phyloP scores from a whole-genome alignment of 2,329 filamentous ascomycete species.

The Phaeosphaeriaceae sp. region DNA sequence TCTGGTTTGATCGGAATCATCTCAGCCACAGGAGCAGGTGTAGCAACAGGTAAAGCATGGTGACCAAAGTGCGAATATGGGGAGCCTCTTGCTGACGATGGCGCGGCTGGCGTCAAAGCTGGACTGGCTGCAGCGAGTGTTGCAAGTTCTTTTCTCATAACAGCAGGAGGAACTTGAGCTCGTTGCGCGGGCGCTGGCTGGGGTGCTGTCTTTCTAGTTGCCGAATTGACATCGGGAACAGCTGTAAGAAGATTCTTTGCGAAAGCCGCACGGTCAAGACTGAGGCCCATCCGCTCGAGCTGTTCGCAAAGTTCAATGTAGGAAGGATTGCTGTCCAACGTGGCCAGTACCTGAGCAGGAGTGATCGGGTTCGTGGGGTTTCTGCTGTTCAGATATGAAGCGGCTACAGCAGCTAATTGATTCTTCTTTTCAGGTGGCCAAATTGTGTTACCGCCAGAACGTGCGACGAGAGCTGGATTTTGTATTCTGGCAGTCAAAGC shows the following conservation, averaged over 20 bases:
- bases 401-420: slow-evolving; percentile 58
- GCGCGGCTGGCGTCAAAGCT: slow-evolving; percentile 19
- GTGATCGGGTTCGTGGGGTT: slow-evolving; percentile 52
- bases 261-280: slow-evolving; percentile 60
- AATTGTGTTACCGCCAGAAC: slow-evolving; percentile 45
- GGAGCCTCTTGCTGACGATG: slow-evolving; percentile 16
- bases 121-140: slow-evolving; percentile 24
- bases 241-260: slow-evolving; percentile 59
- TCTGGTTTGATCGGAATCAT: slow-evolving; percentile 39
- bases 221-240: slow-evolving; percentile 52
- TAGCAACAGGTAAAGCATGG: slow-evolving; percentile 17
- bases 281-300: slow-evolving; percentile 58
- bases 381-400: slow-evolving; percentile 54
- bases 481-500: slow-evolving; percentile 1
- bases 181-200: slow-evolving; percentile 16
- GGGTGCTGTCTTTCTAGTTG: slow-evolving; percentile 24
- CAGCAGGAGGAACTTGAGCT: slow-evolving; percentile 26
- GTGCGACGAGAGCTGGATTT: slow-evolving; percentile 10
- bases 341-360: slow-evolving; percentile 50
- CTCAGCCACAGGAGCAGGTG: slow-evolving; percentile 36
- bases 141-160: slow-evolving; percentile 26
- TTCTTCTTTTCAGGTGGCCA: slow-evolving; percentile 62
- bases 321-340: slow-evolving; percentile 62
- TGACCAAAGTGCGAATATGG: slow-evolving; percentile 24
- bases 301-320: slow-evolving; percentile 63